Base-by-base conservation (phyloP, 2,329 filamentous ascomycete genomes). In the Pseudocercospora musae region DNA sequence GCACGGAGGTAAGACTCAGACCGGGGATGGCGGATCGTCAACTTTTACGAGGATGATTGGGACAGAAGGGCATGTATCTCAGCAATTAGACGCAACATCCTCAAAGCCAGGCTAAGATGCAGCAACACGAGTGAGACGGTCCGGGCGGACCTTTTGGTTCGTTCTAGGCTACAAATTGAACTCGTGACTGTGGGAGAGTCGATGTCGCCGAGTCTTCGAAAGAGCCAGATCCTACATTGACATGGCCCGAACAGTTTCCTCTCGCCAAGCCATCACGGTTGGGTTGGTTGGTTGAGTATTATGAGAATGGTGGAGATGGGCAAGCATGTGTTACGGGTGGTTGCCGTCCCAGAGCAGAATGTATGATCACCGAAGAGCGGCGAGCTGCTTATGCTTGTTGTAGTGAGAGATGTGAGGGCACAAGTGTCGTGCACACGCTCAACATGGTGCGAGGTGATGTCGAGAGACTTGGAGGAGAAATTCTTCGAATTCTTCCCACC, bases 81-180 rank as follows among this genome's bases (percentile, higher is more conserved):
- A 67, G 25, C 65, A 84, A 84, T 86, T 91, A 89, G 91, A 94
- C 90, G 89, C 91, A 92, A 89, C 85, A 84, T 86, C 85, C 84
- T 92, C 89, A 90, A 87, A 75, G 89, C 88, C 80, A 79, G 78
- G 86, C 87, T 90, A 84, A 77, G 84, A 90, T 82, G 85, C 87
- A 92, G 91, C 91, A 94, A 93, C 90, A 94, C 90, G 89, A 91
- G 86, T 87, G 89, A 92, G 91, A 87, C 59, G 83, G 89, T 87
- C 88, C 91, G 91, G 89, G 89, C 88, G 91, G 89, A 87, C 89
- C 84, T 83, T 87, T 87, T 79, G 83, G 84, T 80, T 89, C 84
- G 75, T 74, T 94, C 81, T 94, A 86, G 91, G 90, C 90, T 80
- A 79, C 89, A 86, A 87, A 87, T 93, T 94, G 91, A 94, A 90